These are phyloP conservation scores for Scheffersomyces amazonensis DNA, from an alignment of 805 yeast species.

Conservation along the genomic window DNA sequence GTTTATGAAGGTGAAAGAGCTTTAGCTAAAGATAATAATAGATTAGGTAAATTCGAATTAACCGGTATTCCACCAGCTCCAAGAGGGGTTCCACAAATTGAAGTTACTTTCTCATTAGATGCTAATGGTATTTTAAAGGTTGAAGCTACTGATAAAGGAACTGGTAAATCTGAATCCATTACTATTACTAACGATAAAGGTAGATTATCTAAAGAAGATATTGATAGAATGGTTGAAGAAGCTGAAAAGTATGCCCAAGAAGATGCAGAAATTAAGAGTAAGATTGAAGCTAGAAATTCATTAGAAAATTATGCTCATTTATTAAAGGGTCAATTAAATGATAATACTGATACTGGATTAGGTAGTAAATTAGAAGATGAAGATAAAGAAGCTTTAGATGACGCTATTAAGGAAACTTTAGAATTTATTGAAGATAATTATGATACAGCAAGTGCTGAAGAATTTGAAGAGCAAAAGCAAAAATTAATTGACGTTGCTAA, in stretches of 20 bases:
- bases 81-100: constrained; percentile 99
- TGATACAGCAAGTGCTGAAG: constrained; percentile 87
- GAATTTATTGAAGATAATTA: constrained; percentile 83
- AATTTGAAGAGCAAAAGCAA: constrained; percentile 85
- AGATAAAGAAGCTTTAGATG: constrained; percentile 84
- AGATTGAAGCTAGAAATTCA: constrained; percentile 42
- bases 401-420: constrained; percentile 81
- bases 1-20: constrained; percentile 99
- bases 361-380: constrained; percentile 84
- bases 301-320: constrained; percentile 45
- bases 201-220: constrained; percentile 93
- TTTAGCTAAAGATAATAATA: constrained; percentile 95
- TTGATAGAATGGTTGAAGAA: constrained; percentile 97
- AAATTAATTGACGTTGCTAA: constrained; percentile 76
- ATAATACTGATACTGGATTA: constrained; percentile 42
- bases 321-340: constrained; percentile 44
- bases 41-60: constrained; percentile 97
- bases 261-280: constrained; percentile 44
- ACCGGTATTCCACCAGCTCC: constrained; percentile 97
- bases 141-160: constrained; percentile 97
- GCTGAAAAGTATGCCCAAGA: constrained; percentile 80
- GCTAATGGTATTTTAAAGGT: constrained; percentile 99
- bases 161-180: constrained; percentile 97
- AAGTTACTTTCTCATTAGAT: constrained; percentile 98
- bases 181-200: constrained; percentile 99